Conservation (phyloP, 225 moss, liverwort and hornwort genomes). For the Bryum argenteum region DNA sequence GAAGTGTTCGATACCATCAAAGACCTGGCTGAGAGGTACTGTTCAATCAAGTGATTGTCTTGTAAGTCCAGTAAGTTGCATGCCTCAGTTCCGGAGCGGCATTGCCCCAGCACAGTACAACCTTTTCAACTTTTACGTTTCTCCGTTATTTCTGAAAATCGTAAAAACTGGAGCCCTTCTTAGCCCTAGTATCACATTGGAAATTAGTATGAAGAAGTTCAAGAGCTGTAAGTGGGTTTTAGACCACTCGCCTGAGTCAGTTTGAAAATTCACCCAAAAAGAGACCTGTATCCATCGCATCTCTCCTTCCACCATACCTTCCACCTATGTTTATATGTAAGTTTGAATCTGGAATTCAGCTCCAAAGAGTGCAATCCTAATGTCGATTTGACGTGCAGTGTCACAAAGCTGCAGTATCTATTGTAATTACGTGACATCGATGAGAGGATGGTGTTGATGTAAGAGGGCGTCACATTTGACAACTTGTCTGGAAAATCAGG, state of each 20-base stretch:
- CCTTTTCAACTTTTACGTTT: background rate
- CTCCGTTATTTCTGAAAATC: background rate
- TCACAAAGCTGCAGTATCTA: too few relatives aligned
- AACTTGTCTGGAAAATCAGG: too few relatives aligned
- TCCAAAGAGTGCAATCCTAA: background rate
- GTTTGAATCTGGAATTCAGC: too few relatives aligned
- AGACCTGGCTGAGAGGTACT: conserved; percentile 71
- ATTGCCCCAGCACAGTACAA: background rate
- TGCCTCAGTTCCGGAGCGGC: background rate
- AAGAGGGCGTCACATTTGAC: too few relatives aligned
- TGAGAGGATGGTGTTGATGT: too few relatives aligned
- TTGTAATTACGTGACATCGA: too few relatives aligned
- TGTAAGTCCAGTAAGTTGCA: background rate
- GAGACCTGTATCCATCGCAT: too few relatives aligned
- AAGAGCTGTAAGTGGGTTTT: background rate
- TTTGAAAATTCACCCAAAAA: too few relatives aligned
- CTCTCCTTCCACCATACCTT: too few relatives aligned
- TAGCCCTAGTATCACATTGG: background rate
- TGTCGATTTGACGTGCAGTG: background rate
- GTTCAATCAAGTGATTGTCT: background rate
- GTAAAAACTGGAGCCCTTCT: background rate
- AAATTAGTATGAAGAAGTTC: background rate
- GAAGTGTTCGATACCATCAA: conserved; percentile 63
- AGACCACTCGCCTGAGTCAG: too few relatives aligned
- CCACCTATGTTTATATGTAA: too few relatives aligned